Percentiles rank a stretch among this genome's conserved stretches.
Conservation (phyloP, 2,329 filamentous ascomycete genomes). For the Raffaelea arxii region DNA sequence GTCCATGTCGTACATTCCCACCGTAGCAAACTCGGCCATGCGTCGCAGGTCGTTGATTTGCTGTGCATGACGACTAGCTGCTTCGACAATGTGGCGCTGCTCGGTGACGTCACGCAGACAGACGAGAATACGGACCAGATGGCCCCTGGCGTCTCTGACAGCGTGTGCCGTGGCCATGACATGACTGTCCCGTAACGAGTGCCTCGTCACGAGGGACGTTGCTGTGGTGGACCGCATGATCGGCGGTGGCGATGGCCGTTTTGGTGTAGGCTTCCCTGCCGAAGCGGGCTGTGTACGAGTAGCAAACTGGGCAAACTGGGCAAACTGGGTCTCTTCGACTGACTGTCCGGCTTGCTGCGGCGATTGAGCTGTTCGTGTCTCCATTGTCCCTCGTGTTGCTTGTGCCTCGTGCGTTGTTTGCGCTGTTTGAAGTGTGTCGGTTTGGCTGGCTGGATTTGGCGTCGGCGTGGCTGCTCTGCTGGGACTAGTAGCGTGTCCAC, state of each 20-base stretch:
- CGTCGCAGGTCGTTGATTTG: slow-evolving; percentile 43
- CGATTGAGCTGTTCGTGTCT: too few relatives aligned
- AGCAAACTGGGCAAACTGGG: too few relatives aligned
- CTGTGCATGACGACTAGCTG: slow-evolving; percentile 37
- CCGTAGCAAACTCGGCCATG: slow-evolving; percentile 43
- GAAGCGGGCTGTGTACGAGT: too few relatives aligned
- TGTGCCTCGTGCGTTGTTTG: too few relatives aligned
- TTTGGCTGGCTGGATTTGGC: not conserved
- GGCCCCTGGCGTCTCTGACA: slow-evolving; percentile 32
- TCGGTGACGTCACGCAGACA: slow-evolving; percentile 42
- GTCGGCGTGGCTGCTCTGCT: not conserved
- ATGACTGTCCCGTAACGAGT: slow-evolving; percentile 27
- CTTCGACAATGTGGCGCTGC: slow-evolving; percentile 38
- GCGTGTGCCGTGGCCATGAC: slow-evolving; percentile 38
- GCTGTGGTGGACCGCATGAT: slow-evolving; percentile 10
- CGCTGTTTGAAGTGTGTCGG: too few relatives aligned
- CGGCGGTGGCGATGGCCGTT: not conserved
- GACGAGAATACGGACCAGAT: slow-evolving; percentile 33
- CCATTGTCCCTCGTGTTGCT: too few relatives aligned
- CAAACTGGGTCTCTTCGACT: too few relatives aligned
- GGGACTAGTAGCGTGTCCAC: not conserved
- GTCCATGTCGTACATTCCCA: slow-evolving; percentile 45
- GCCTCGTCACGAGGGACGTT: slow-evolving; percentile 22
- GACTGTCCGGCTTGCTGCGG: too few relatives aligned
- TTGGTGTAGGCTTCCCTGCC: not conserved